Evolutionary conservation across 306 rosid species (phyloP), one percentile per base, ranked within the genome.

Genomic region (Prosopis cineraria): DNA sequence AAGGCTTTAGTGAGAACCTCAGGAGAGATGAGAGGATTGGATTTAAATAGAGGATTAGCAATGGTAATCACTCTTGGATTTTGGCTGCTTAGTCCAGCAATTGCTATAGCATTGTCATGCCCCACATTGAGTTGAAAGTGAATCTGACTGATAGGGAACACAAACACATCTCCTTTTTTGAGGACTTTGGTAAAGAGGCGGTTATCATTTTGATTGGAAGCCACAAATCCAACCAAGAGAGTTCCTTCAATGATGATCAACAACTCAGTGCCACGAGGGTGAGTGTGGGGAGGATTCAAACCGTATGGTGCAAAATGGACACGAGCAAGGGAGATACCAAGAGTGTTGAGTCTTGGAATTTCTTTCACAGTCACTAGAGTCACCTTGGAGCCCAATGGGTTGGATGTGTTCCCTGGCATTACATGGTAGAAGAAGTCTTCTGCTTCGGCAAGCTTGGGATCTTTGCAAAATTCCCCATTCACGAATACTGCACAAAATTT

Each of bases 1-100:
- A 82, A 84, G 9, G 86, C 84, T 66, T 77, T 81, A 60, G 85
- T 30, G 19, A 84, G 86, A 45, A 84, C 79, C 1, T 79, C 83
- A 0, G 37, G 29, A 55, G 59, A 20, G 13, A 52, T 20, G 10
- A 13, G 59, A n/a, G 59, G 59, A n/a, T 2, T 52, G 13, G 59
- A 79, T 53, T 10, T 79, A 84, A 16, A 80, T 77, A 87, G 79
- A 6, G 88, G 52, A 19, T 82, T 81, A 5, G 83, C 83, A 43
- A 82, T 55, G 0, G 82, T 77, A 27, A 72, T 55, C 45, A 81
- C 14, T 48, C 56, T 25, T 2, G 56, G 56, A 48, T 19, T 19
- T 6, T 48, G 56, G 24, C 56, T 19, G 0, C 56, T 48, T 8
- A 48, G 7, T 6, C 4, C 1, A 19, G 25, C 10, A 7, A 5